phyloP scores from a whole-genome alignment of 192 early-diverging fungal species.

The Kappamyces sp. region DNA sequence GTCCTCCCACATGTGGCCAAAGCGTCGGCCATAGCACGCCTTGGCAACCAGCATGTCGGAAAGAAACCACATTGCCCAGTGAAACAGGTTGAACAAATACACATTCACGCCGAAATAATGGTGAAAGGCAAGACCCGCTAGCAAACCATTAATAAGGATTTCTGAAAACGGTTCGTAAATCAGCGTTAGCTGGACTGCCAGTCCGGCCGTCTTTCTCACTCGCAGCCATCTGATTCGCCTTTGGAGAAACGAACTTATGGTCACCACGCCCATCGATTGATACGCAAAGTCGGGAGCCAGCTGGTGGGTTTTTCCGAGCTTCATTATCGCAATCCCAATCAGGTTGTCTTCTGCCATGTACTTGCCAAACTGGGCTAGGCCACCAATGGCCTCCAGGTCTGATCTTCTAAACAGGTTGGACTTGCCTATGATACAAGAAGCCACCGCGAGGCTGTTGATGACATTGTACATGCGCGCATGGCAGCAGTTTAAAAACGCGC shows the following conservation, averaged over 20 bases:
- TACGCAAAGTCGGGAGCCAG: slow-evolving; percentile 85
- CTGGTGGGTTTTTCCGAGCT: slow-evolving; percentile 66
- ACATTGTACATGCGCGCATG: slow-evolving; percentile 95
- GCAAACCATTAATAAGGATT: no score
- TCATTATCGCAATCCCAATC: slow-evolving; percentile 81
- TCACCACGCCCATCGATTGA: slow-evolving; percentile 73
- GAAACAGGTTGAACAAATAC: no score
- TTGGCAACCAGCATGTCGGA: no score
- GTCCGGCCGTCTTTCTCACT: slow-evolving; percentile 57
- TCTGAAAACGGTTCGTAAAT: no score
- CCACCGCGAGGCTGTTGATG: slow-evolving; percentile 80
- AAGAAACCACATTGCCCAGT: no score
- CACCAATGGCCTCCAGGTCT: slow-evolving; percentile 73
- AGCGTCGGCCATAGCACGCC: no score
- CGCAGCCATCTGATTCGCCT: slow-evolving; percentile 90
- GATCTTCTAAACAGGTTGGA: slow-evolving; percentile 86
- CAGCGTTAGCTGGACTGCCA: no score
- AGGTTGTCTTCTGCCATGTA: slow-evolving; percentile 96
- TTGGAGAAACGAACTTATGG: slow-evolving; percentile 72
- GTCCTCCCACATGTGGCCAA: no score
- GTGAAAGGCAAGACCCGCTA: no score
- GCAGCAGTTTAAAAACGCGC: slow-evolving; percentile 78
- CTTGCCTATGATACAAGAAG: slow-evolving; percentile 91
- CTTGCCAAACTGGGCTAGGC: slow-evolving; percentile 77
- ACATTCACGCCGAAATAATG: no score